phyloP scores from a whole-genome alignment of 108 stramenopile species.

The Skeletonema marinoi region DNA sequence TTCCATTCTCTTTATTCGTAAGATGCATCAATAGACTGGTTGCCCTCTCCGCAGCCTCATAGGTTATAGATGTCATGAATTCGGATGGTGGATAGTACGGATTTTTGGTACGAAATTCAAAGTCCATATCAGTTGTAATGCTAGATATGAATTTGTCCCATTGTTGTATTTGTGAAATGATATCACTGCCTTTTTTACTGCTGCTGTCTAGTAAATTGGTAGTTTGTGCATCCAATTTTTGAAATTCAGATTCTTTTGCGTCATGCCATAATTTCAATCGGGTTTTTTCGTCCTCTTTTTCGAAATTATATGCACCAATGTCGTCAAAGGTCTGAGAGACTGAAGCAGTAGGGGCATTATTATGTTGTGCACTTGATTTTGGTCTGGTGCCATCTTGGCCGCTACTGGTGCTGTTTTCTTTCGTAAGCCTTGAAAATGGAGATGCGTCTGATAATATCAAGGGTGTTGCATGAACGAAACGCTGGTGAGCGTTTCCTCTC shows the following conservation, averaged over 20 bases:
- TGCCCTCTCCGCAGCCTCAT: slow-evolving; percentile 7
- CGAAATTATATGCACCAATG: not conserved
- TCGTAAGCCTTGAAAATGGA: not conserved
- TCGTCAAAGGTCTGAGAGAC: not conserved
- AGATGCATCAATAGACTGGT: slow-evolving; percentile 14
- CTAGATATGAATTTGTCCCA: slow-evolving; percentile 4
- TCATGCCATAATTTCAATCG: slow-evolving; percentile 9
- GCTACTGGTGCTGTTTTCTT: not conserved
- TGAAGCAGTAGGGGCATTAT: not conserved
- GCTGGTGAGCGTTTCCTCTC: not conserved
- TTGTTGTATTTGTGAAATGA: slow-evolving; percentile 22
- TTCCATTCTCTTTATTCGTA: not conserved
- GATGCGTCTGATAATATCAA: not conserved
- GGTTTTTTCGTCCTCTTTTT: not conserved
- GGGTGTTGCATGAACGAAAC: not conserved
- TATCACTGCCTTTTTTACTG: not conserved
- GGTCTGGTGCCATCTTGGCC: not conserved
- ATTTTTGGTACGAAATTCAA: slow-evolving; percentile 28
- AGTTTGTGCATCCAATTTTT: not conserved
- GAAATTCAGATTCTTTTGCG: slow-evolving; percentile 4
- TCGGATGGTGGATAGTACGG: slow-evolving; percentile 29
- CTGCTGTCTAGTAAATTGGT: not conserved
- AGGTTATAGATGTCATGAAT: slow-evolving; percentile 22
- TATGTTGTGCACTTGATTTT: not conserved
- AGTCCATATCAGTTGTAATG: slow-evolving; percentile 18